Conservation (phyloP, 805 yeast genomes). For the Saccharomycopsis sp. region DNA sequence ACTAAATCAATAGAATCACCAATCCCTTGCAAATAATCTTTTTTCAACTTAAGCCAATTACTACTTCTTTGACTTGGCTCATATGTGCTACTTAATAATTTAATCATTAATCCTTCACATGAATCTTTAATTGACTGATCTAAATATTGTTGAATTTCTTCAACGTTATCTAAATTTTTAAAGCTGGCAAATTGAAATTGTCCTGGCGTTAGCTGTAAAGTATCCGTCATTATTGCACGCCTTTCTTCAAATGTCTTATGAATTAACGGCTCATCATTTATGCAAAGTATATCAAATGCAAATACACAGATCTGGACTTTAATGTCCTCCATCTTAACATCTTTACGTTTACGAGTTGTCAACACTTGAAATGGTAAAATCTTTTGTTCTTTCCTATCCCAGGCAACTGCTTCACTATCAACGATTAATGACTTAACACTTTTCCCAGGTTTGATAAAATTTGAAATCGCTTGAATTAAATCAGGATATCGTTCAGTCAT, state of each 20-base stretch:
- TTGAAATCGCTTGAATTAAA: constrained; percentile 59
- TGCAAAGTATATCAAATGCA: constrained; percentile 80
- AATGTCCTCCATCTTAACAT: constrained; percentile 78
- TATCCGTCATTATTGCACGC: constrained; percentile 49
- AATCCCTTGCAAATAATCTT: constrained; percentile 89
- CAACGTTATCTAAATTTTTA: constrained; percentile 60
- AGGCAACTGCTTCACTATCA: constrained; percentile 97
- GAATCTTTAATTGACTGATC: constrained; percentile 85
- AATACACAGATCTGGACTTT: constrained; percentile 88
- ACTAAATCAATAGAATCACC: constrained; percentile 94
- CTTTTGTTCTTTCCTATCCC: constrained; percentile 73
- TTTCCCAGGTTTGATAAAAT: constrained; percentile 37
- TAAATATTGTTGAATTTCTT: constrained; percentile 72
- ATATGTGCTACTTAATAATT: constrained; percentile 72
- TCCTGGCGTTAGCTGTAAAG: constrained; percentile 59
- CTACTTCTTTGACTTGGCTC: constrained; percentile 94
- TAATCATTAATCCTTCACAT: constrained; percentile 96
- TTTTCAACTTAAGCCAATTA: constrained; percentile 92
- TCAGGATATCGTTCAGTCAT: constrained; percentile 97
- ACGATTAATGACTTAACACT: constrained; percentile 56
- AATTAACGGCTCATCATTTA: constrained; percentile 66
- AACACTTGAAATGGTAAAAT: constrained; percentile 90
- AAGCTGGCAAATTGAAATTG: constrained; percentile 75
- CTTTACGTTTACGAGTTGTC: constrained; percentile 91
- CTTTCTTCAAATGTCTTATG: constrained; percentile 64